Base-by-base conservation (phyloP, 2,329 filamentous ascomycete genomes). In the Fusarium protoensiforme region DNA sequence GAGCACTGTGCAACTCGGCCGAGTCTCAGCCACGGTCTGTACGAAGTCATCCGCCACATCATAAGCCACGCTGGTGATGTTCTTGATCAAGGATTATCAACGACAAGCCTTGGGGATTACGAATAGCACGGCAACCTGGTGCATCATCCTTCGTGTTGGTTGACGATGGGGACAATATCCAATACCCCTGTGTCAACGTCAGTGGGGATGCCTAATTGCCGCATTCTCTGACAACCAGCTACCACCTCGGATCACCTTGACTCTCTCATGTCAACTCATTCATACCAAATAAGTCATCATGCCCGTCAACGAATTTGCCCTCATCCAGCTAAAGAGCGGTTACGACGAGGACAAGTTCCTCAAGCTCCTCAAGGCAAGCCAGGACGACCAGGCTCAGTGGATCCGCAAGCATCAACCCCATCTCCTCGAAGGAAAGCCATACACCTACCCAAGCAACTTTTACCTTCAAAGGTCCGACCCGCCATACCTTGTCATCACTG, bases 271-370 rank as follows among this genome's bases (percentile, higher is more conserved):
- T 41, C 27, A 31, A 57, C 35, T 29, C 22, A 41, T 38, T 27
- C 4, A 24, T 33, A 20, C 18, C 61, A 61, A 22, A 14, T 8
- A n/a, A 29, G 29, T 36, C 71, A 68, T 36, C 59, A 83, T 86
- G 84, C 39, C 79, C 41, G 80, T 86, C 68, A 84, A 82, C 20
- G 85, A 86, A 74, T 79, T 84, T 63, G 83, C 82, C 39, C 68
- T 83, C 62, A 65, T 85, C 43, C 78, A 79, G 39, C 73, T 84
- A 58, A 76, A 74, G 35, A 61, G 73, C 38, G 74, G 75, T 16
- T 80, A 78, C 35, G 71, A 81, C 38, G 53, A 75, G 35, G 66
- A 82, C 61, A 81, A 82, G 53, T 77, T 84, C 41, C 80, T 79
- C 69, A 77, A 80, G 24, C 60, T 78, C 16, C 65, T 83, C 64